Base-by-base conservation (phyloP, 768 basidiomycete genomes). In the Tricholoma bakamatsutake region DNA sequence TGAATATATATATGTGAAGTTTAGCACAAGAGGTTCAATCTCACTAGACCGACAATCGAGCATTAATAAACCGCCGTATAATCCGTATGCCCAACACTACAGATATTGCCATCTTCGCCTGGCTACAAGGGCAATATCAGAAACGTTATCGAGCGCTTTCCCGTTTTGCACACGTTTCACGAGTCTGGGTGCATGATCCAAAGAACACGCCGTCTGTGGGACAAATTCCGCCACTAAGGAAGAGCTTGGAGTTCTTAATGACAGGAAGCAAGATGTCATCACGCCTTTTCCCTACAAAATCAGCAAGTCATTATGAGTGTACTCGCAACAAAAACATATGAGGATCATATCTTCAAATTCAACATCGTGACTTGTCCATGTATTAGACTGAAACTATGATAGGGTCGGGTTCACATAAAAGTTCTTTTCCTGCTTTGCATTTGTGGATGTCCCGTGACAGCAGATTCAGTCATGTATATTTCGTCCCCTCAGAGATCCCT, bases 111-210 rank as follows among this genome's bases (percentile, higher is more conserved):
- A 11, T 56, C 62, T 24, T 61, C 59, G 12, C 63, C 65, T 28
- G 66, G 66, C 35, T 70, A 64, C 42, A 75, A 39, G 65, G 21
- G 56, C 39, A 34, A 68, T 50, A 56, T 72, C 63, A 3, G 68
- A 65, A 9, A 57, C 30, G 50, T 73, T 73, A 50, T 73, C 70
- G 13, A 75, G 59, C 24, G 71, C 63, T 58, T 69, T 71, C 6
- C 69, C 72, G 27, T 68, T 59, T 53, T 65, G 35, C 10, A 75
- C 61, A n/a, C 75, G 70, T 59, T 71, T 70, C 46, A 61, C 69
- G 15, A 78, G 58, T 78, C 76, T 1, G 76, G 74, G 54, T 79
- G 76, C 4, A 68, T 64, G 43, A 77, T 3, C 77, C 76, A 46
- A 78, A 71, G 48, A 67, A 63, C 7, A 72, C 66, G 1, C 66